Evolutionary conservation across 1,284 basidiomycete genomes (phyloP), one percentile per base, ranked within the genome.

Genomic region (Leccinum solheimii): DNA sequence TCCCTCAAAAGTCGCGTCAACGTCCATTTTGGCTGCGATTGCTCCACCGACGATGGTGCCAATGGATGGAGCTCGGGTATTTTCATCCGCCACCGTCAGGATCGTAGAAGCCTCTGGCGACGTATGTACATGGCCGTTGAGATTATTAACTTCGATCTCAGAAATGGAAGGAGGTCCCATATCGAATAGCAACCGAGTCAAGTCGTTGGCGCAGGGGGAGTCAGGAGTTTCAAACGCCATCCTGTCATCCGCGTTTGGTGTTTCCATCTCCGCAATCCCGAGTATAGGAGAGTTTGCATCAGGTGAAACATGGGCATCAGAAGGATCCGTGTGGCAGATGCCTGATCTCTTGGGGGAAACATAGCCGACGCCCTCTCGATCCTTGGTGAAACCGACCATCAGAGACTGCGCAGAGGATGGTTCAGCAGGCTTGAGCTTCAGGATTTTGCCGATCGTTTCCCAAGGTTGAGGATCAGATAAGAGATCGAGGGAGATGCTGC

Each of bases 401-500:
- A 50, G 26, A 8, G 51, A 26, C 11, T 53, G 61, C 3, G 21
- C 34, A 16, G 50, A 8, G 9, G 48, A 53, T 48, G 19, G 45
- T 38, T 52, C 26, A 2, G 51, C 36, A 55, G 56, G 49, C 26
- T 61, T 14, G 48, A 72, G 64, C 21, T 65, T 57, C 23, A 72
- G 52, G 7, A 76, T 72, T 38, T 32, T 70, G 30, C 64, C 65
- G n/a, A 72, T 75, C 23, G 73, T 68, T 51, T 69, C 65, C 71
- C 71, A 72, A 13, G 71, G 71, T 53, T 70, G 63, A 11, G 71
- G 73, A 56, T 73, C 71, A 19, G 67, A 64, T 30, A 76, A 59
- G 60, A 76, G 64, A 61, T 72, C 61, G n/a, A 72, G 53, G 21
- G 63, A 61, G 27, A 64, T 43, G 14, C 45, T 13, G 21, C 36